phyloP scores from a whole-genome alignment of 1,284 basidiomycete genomes.

The Leccinum variabile region DNA sequence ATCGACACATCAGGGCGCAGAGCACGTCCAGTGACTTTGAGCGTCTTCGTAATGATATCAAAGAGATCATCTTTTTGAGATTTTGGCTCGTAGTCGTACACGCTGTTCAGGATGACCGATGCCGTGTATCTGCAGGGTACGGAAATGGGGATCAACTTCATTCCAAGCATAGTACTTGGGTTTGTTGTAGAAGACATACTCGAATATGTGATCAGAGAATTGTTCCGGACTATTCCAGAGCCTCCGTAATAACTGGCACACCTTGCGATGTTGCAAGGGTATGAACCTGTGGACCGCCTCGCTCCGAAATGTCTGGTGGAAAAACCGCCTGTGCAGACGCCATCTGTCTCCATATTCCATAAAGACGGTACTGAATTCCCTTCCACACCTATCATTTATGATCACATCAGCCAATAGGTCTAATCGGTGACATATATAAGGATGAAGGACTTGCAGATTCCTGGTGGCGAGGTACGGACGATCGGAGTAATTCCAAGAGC shows the following conservation, averaged over 20 bases:
- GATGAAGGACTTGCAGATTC: constrained; percentile 9
- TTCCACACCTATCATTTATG: constrained; percentile 38
- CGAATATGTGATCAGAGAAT: constrained; percentile 31
- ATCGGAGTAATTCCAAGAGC: constrained; percentile 39
- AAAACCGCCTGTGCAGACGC: constrained; percentile 41
- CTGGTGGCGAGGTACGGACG: constrained; percentile 24
- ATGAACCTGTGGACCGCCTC: constrained; percentile 27
- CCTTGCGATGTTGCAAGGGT: constrained; percentile 35
- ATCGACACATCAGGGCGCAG: constrained; percentile 27
- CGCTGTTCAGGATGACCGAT: constrained; percentile 27
- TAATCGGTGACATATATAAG: not conserved
- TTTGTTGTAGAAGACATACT: constrained; percentile 13
- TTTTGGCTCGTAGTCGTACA: constrained; percentile 29
- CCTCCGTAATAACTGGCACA: constrained; percentile 34
- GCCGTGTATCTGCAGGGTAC: constrained; percentile 23
- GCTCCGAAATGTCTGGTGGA: constrained; percentile 38
- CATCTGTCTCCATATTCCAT: constrained; percentile 42
- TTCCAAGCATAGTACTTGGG: not conserved
- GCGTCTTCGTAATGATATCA: constrained; percentile 8
- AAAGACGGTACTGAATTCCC: constrained; percentile 37
- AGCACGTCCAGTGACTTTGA: constrained; percentile 12
- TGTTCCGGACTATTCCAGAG: constrained; percentile 34
- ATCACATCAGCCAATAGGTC: constrained; percentile 19
- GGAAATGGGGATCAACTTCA: not conserved
- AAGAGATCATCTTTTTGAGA: constrained; percentile 19